A percentile compares a stretch with the other conserved stretches of the same genome.
These are phyloP conservation scores for Arthrobotrys pseudoclavata DNA, from an alignment of 2,329 filamentous ascomycete genomes.

Conservation along the genomic window DNA sequence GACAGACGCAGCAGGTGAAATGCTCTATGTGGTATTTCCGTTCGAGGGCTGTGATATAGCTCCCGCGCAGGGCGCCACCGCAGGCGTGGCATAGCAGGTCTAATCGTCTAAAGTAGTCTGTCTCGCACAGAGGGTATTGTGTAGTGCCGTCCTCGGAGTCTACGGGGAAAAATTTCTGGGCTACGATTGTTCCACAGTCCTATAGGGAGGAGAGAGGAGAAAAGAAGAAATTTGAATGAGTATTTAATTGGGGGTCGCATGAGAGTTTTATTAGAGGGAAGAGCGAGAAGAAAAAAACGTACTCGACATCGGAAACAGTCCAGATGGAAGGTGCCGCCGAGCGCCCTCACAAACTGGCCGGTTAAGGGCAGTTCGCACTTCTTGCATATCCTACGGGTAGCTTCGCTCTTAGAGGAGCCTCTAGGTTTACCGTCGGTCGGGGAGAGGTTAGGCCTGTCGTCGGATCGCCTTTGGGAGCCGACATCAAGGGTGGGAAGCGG, in stretches of 20 bases:
- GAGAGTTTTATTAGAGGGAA: slow-evolving; percentile 4
- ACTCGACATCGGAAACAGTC: slow-evolving; percentile 98
- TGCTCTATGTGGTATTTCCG: slow-evolving; percentile 99
- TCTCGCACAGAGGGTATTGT: slow-evolving; percentile 97
- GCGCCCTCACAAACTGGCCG: slow-evolving; percentile 93
- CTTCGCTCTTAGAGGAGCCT: slow-evolving; percentile 45
- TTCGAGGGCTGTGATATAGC: slow-evolving; percentile 97
- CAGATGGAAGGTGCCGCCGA: slow-evolving; percentile 94
- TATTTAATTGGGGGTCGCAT: not conserved
- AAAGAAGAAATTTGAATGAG: slow-evolving; percentile 8
- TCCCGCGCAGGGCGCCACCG: slow-evolving; percentile 90
- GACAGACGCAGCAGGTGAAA: slow-evolving; percentile 97
- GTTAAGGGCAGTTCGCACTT: slow-evolving; percentile 90
- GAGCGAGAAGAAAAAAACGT: slow-evolving; percentile 66
- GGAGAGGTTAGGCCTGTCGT: slow-evolving; percentile 47
- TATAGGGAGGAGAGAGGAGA: slow-evolving; percentile 66
- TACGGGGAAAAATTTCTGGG: slow-evolving; percentile 98
- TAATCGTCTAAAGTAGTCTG: slow-evolving; percentile 93
- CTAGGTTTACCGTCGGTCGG: slow-evolving; percentile 56
- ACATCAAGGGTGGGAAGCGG: slow-evolving; percentile 29
- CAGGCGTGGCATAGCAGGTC: slow-evolving; percentile 93
- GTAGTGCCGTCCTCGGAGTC: slow-evolving; percentile 85
- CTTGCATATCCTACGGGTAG: slow-evolving; percentile 75
- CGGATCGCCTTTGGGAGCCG: slow-evolving; percentile 42
- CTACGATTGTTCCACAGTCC: slow-evolving; percentile 97